These are phyloP conservation scores for Epichloe coenophiala DNA, from an alignment of 2,329 filamentous ascomycete species.

Conservation along the genomic window DNA sequence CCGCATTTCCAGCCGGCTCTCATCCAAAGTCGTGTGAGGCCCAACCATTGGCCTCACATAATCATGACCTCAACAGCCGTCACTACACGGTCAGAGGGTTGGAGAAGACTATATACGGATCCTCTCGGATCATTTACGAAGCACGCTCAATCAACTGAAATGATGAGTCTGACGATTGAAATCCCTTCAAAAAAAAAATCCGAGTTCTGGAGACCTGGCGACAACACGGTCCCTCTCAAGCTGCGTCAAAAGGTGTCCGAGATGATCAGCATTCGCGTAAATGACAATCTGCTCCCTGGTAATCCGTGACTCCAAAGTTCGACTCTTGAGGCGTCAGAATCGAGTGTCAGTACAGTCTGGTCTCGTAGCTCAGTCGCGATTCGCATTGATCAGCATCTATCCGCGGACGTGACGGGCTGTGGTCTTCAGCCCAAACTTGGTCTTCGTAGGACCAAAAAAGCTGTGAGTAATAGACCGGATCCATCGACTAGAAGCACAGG, in stretches of 20 bases:
- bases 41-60: background rate
- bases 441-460: background rate
- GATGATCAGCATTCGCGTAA: background rate
- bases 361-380: background rate
- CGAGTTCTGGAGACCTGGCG: background rate
- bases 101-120: constrained; percentile 21
- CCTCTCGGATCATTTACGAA: constrained; percentile 24
- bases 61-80: background rate
- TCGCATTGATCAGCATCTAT: background rate
- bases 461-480: background rate
- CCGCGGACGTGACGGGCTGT: background rate
- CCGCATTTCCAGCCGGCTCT: background rate
- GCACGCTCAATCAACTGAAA: constrained; percentile 2
- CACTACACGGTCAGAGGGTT: constrained; percentile 1
- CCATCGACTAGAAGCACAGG: background rate
- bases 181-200: background rate
- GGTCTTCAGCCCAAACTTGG: background rate
- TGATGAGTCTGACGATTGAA: background rate
- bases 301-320: background rate
- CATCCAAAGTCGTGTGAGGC: background rate
- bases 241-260: background rate
- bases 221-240: background rate
- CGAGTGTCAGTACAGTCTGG: background rate
- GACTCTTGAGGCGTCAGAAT: background rate
- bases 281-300: background rate